A percentile compares a stretch with the other conserved stretches of the same genome.
Conservation (phyloP, 163 green algal species). For the Prototheca wickerhamii region DNA sequence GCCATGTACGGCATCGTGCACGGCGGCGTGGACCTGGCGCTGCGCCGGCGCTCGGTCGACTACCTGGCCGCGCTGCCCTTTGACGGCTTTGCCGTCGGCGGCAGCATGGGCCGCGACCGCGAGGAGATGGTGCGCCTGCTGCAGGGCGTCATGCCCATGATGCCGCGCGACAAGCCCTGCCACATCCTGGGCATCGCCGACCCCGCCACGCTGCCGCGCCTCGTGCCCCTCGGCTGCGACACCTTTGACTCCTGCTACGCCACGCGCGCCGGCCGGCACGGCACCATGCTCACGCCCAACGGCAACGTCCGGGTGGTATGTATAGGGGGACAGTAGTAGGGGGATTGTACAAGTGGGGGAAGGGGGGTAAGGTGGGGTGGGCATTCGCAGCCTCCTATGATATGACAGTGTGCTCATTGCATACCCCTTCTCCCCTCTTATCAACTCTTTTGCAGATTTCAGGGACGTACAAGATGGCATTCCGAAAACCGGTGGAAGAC, state of each 20-base stretch:
- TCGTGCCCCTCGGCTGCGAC: slow-evolving; percentile 32
- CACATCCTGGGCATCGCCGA: slow-evolving; percentile 50
- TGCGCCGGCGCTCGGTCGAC: slow-evolving; percentile 20
- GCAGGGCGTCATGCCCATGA: slow-evolving; percentile 21
- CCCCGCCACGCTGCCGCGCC: slow-evolving; percentile 18
- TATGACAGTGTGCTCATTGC: neutral
- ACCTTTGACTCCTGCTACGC: slow-evolving; percentile 47
- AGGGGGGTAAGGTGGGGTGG: neutral
- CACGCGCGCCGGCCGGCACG: slow-evolving; percentile 31
- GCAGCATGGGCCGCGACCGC: slow-evolving; percentile 34
- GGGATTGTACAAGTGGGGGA: neutral
- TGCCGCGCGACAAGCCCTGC: slow-evolving; percentile 29
- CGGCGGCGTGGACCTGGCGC: slow-evolving; percentile 26
- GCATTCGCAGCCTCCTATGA: neutral
- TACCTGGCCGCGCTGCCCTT: slow-evolving; percentile 40
- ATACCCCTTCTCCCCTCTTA: neutral
- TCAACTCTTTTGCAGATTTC: slow-evolving; percentile 12
- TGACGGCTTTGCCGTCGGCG: slow-evolving; percentile 44
- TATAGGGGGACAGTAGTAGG: neutral
- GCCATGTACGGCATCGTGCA: slow-evolving; percentile 47
- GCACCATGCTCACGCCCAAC: slow-evolving; percentile 22
- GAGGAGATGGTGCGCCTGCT: slow-evolving; percentile 33
- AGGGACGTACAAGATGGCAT: slow-evolving; percentile 20
- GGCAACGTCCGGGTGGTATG: slow-evolving; percentile 19
- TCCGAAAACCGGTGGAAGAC: slow-evolving; percentile 20